Percentiles rank a stretch among this genome's conserved stretches.
Evolutionary conservation across 805 yeast species (phyloP).

Genomic region (Wickerhamomyces pijperi): DNA sequence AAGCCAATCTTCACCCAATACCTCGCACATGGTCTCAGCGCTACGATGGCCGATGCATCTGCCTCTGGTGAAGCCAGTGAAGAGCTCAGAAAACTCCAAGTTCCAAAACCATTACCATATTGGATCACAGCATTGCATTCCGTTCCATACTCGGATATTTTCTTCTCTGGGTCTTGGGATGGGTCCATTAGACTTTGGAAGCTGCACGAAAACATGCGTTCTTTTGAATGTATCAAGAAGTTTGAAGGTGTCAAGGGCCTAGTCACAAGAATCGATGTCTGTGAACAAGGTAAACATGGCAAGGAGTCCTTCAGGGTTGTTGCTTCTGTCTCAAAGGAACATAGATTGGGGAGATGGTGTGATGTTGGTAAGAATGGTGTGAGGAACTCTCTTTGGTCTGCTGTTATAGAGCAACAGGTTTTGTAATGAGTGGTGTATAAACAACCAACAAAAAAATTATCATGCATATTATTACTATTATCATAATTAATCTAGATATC

Average conservation of each 20-base stretch:
- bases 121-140: slow-evolving; percentile 79
- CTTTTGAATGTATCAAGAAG: slow-evolving; percentile 45
- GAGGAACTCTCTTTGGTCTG: slow-evolving; percentile 62
- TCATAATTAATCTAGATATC: too few relatives aligned
- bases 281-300: slow-evolving; percentile 41
- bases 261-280: slow-evolving; percentile 50
- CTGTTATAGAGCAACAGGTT: slow-evolving; percentile 30
- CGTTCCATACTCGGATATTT: slow-evolving; percentile 74
- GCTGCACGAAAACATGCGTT: slow-evolving; percentile 50
- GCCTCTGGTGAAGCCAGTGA: slow-evolving; percentile 40
- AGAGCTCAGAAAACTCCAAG: slow-evolving; percentile 29
- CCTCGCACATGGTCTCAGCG: slow-evolving; percentile 66
- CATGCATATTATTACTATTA: slow-evolving; percentile 2
- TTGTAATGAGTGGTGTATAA: slow-evolving; percentile 2
- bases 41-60: slow-evolving; percentile 35
- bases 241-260: slow-evolving; percentile 57
- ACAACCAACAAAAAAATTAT: too few relatives aligned
- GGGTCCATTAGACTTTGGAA: slow-evolving; percentile 77
- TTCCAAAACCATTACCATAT: slow-evolving; percentile 70
- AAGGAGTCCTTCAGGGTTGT: slow-evolving; percentile 42
- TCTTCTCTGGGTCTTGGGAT: slow-evolving; percentile 82
- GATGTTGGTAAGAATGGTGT: slow-evolving; percentile 43
- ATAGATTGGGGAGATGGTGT: slow-evolving; percentile 81
- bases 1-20: slow-evolving; percentile 67
- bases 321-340: slow-evolving; percentile 75